phyloP scores from a whole-genome alignment of 805 yeast species.

The Wickerhamomyces strasburgensis region DNA sequence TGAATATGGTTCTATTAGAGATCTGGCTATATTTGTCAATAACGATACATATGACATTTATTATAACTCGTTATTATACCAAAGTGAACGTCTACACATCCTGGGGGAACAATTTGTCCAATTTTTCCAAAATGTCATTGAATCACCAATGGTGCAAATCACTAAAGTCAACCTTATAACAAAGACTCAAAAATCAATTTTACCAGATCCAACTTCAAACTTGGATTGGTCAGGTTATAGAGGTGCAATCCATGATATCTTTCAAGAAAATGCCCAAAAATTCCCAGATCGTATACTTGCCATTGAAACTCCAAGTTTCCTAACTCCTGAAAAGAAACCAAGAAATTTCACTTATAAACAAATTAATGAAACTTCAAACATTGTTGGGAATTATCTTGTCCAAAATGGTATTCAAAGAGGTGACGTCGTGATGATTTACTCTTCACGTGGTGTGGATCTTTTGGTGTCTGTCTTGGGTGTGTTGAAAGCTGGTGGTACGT shows the following conservation, averaged over 20 bases:
- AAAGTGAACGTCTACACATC: slow-evolving; percentile 59
- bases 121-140: slow-evolving; percentile 37
- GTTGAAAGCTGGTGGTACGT: slow-evolving; percentile 96
- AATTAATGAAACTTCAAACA: slow-evolving; percentile 87
- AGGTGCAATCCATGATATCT: slow-evolving; percentile 96
- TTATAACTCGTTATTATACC: slow-evolving; percentile 76
- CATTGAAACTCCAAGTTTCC: slow-evolving; percentile 78
- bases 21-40: slow-evolving; percentile 50
- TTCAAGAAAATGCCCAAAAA: slow-evolving; percentile 76
- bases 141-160: slow-evolving; percentile 37
- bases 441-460: slow-evolving; percentile 94
- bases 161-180: slow-evolving; percentile 69
- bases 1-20: slow-evolving; percentile 51
- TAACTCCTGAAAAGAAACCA: slow-evolving; percentile 44
- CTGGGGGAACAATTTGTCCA: slow-evolving; percentile 69
- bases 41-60: slow-evolving; percentile 38
- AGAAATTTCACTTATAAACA: slow-evolving; percentile 80
- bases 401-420: slow-evolving; percentile 80
- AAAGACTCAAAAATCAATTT: slow-evolving; percentile 45
- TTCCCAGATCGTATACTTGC: slow-evolving; percentile 89
- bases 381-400: slow-evolving; percentile 85
- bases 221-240: slow-evolving; percentile 88
- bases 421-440: slow-evolving; percentile 96
- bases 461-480: slow-evolving; percentile 98
- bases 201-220: slow-evolving; percentile 86